These are phyloP conservation scores for Candida palmyrensis DNA, from an alignment of 805 yeast genomes.

Conservation along the genomic window DNA sequence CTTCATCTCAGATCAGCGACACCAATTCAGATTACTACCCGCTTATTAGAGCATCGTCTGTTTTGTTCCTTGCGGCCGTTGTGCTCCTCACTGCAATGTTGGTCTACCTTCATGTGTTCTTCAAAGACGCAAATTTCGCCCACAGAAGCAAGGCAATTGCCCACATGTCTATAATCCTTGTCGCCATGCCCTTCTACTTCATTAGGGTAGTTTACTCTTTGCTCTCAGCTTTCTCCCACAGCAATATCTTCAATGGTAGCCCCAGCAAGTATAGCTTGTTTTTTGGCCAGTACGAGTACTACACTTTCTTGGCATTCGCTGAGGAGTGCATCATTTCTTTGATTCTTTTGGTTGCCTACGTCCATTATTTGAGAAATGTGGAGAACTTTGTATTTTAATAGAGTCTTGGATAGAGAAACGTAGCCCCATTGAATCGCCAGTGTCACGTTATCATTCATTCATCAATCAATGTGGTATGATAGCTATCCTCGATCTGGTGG, in stretches of 20 bases:
- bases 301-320: slow-evolving; percentile 3
- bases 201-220: slow-evolving; percentile 10
- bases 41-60: slow-evolving; percentile 8
- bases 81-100: slow-evolving; percentile 5
- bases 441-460: no score
- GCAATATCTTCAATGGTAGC: slow-evolving; percentile 3
- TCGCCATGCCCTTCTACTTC: slow-evolving; percentile 6
- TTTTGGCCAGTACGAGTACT: slow-evolving; percentile 3
- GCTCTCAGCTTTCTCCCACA: slow-evolving; percentile 10
- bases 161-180: slow-evolving; percentile 4
- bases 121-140: neutral
- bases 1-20: slow-evolving; percentile 4
- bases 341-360: neutral
- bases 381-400: no score
- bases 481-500: no score
- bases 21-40: slow-evolving; percentile 1
- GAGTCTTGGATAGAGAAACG: no score
- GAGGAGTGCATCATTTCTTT: slow-evolving; percentile 3
- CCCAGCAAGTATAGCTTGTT: slow-evolving; percentile 11
- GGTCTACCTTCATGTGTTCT: neutral
- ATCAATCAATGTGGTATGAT: no score
- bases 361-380: no score
- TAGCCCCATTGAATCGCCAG: no score
- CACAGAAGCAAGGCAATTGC: neutral
- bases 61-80: slow-evolving; percentile 9